phyloP scores from a whole-genome alignment of 306 rosid genomes.

The Begonia masoniana region DNA sequence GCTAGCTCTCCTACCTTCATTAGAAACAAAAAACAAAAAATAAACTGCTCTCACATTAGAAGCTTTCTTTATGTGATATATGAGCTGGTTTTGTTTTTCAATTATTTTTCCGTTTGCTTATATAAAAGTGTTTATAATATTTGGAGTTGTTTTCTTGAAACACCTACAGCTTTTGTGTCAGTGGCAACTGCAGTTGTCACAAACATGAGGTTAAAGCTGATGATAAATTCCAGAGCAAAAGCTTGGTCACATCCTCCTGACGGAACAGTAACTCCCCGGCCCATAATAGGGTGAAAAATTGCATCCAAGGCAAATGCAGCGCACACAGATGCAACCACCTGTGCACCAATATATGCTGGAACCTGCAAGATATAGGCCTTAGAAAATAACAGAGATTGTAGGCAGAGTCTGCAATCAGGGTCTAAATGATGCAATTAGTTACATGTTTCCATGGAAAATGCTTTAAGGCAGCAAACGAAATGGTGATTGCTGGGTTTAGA shows the following conservation, averaged over 20 bases:
- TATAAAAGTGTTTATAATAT: no score
- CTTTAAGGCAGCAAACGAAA: slow-evolving; percentile 76
- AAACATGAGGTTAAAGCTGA: slow-evolving; percentile 81
- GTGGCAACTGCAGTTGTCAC: slow-evolving; percentile 91
- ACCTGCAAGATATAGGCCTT: slow-evolving; percentile 26
- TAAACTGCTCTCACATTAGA: no score
- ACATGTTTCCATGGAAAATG: slow-evolving; percentile 78
- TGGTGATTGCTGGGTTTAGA: slow-evolving; percentile 78
- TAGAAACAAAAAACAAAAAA: neutral
- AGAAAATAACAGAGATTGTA: neutral
- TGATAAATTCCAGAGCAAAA: slow-evolving; percentile 68
- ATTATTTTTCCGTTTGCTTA: no score
- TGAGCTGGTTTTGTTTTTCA: no score
- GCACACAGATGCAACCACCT: slow-evolving; percentile 52
- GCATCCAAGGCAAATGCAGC: slow-evolving; percentile 60
- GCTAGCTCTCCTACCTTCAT: slow-evolving; percentile 77
- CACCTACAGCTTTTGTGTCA: slow-evolving; percentile 76
- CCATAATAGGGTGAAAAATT: slow-evolving; percentile 59
- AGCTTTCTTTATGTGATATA: no score
- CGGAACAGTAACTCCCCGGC: slow-evolving; percentile 80
- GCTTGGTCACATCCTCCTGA: slow-evolving; percentile 56
- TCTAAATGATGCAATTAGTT: neutral
- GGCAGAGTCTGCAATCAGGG: neutral
- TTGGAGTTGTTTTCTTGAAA: neutral
- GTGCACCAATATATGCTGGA: slow-evolving; percentile 70